Conservation (phyloP, 345 rosid genomes). For the Heritiera littoralis region DNA sequence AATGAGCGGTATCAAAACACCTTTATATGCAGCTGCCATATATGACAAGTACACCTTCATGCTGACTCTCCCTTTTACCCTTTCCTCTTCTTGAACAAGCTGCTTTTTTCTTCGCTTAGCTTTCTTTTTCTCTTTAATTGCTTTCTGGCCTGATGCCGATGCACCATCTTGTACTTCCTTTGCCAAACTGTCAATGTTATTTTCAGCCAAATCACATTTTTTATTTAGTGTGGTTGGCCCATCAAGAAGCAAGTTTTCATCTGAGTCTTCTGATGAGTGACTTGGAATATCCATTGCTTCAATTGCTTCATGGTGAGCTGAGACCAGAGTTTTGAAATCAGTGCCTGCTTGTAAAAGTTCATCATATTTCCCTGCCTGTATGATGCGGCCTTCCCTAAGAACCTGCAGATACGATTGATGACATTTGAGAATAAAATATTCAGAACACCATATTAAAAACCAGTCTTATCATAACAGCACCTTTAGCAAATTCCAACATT, state of each 20-base stretch:
- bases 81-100: constrained; percentile 99
- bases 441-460: neutral
- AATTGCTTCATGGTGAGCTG: constrained; percentile 98
- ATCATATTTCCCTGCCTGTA: constrained; percentile 96
- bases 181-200: constrained; percentile 64
- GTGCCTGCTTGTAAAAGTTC: constrained; percentile 98
- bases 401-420: constrained; percentile 53
- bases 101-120: constrained; percentile 90
- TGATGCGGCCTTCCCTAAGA: constrained; percentile 87
- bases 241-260: constrained; percentile 53
- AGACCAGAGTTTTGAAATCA: constrained; percentile 86
- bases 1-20: constrained; percentile 83
- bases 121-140: constrained; percentile 78
- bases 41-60: constrained; percentile 97
- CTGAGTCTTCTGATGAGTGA: constrained; percentile 89
- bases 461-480: neutral
- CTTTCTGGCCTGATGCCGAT: constrained; percentile 75
- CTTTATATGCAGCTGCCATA: constrained; percentile 98
- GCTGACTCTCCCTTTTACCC: constrained; percentile 93
- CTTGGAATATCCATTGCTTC: constrained; percentile 93
- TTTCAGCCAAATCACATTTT: constrained; percentile 57
- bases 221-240: constrained; percentile 40
- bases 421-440: constrained; percentile 6
- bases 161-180: constrained; percentile 89
- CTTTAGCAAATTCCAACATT: neutral